A percentile compares a stretch with the other conserved stretches of the same genome.
Evolutionary conservation across 139 green algal species (phyloP).

Genomic region (Trebouxia sp.): DNA sequence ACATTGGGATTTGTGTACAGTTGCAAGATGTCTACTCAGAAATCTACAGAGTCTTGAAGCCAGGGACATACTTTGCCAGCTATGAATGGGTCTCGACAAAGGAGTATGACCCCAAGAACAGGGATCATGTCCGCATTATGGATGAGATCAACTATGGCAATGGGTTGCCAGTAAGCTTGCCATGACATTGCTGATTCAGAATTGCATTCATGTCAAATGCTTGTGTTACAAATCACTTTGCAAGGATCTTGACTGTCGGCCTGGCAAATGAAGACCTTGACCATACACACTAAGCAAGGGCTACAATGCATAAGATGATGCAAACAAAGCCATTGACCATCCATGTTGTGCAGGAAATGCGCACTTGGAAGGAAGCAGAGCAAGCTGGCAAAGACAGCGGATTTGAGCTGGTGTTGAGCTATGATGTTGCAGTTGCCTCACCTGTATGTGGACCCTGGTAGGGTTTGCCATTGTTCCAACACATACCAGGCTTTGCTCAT

Average conservation of each 20-base stretch:
- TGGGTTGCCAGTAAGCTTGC: constrained; percentile 77
- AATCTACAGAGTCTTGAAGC: constrained; percentile 93
- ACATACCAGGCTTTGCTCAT: too few relatives aligned
- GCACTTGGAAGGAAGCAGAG: constrained; percentile 82
- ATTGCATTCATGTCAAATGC: too few relatives aligned
- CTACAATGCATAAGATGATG: too few relatives aligned
- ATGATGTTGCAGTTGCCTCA: constrained; percentile 61
- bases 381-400: constrained; percentile 80
- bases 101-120: constrained; percentile 83
- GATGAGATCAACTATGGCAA: constrained; percentile 99
- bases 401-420: constrained; percentile 68
- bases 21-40: constrained; percentile 88
- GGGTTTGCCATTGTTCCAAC: too few relatives aligned
- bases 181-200: background rate
- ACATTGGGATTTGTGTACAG: constrained; percentile 53
- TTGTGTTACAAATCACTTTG: too few relatives aligned
- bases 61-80: constrained; percentile 81
- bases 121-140: constrained; percentile 86
- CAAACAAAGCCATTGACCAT: too few relatives aligned
- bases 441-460: constrained; percentile 37
- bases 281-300: too few relatives aligned
- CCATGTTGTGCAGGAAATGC: constrained; percentile 74
- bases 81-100: constrained; percentile 98
- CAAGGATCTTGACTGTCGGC: too few relatives aligned
- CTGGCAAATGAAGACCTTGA: too few relatives aligned